Percentiles rank a stretch among this genome's conserved stretches.
Evolutionary conservation across 2,329 filamentous ascomycete species (phyloP).

Genomic region (Nemania diffusa): DNA sequence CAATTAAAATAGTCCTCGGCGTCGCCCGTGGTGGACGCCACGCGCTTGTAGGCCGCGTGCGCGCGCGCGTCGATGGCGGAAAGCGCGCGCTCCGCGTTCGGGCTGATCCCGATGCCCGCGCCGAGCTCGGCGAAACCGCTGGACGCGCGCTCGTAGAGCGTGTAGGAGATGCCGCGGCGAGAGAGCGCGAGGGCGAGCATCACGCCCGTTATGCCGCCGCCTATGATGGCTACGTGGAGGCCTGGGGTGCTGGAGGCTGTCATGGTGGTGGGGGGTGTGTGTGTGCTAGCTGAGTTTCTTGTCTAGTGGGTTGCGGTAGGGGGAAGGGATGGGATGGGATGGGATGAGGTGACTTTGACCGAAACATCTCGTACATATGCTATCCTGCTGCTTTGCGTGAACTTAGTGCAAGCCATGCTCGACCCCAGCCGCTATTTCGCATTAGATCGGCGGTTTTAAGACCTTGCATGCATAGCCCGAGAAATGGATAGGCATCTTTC

Average conservation of each 20-base stretch:
- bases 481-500: not conserved
- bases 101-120: conserved; percentile 62
- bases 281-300: not conserved
- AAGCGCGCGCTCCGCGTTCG: conserved; percentile 62
- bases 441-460: not conserved
- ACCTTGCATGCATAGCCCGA: not conserved
- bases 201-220: conserved; percentile 62
- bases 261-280: conserved; percentile 11
- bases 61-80: conserved; percentile 49
- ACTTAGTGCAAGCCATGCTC: not conserved
- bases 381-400: not conserved
- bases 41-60: conserved; percentile 52
- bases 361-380: not conserved
- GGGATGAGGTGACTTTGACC: not conserved
- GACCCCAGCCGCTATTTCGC: not conserved
- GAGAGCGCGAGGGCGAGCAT: conserved; percentile 60
- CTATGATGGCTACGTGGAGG: conserved; percentile 59
- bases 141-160: conserved; percentile 58
- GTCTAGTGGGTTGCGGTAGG: not conserved
- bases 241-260: not conserved
- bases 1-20: conserved; percentile 56
- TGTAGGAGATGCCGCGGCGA: conserved; percentile 55
- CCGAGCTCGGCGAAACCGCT: conserved; percentile 60
- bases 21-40: conserved; percentile 39
- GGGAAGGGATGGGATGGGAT: not conserved